A percentile compares a stretch with the other conserved stretches of the same genome.
phyloP scores from a whole-genome alignment of 2,329 filamentous ascomycete species.

The Tolypocladium ophioglossoides region DNA sequence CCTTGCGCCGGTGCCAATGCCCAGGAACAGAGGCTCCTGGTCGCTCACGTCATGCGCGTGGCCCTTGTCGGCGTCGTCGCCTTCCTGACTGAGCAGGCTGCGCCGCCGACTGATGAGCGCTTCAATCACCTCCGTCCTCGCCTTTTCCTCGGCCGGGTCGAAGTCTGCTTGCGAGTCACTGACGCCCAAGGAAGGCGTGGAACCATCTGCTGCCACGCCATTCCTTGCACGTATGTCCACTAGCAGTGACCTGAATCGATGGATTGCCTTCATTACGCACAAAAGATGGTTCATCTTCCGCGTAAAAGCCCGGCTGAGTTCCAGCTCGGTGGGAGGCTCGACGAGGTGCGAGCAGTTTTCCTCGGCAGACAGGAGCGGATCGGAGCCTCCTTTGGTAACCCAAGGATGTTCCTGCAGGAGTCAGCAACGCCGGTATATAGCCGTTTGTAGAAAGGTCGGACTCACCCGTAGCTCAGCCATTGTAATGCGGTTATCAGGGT shows the following conservation, averaged over 20 bases:
- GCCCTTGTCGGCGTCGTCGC: conserved; percentile 32
- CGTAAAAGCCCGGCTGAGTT: conserved; percentile 85
- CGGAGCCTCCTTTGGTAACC: conserved; percentile 74
- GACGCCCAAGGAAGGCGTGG: conserved; percentile 2
- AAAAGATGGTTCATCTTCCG: conserved; percentile 79
- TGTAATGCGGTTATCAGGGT: conserved; percentile 70
- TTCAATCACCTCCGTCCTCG: conserved; percentile 37
- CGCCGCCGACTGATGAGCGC: conserved; percentile 36
- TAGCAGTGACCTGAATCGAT: conserved; percentile 75
- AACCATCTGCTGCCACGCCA: not conserved
- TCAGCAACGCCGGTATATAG: not conserved
- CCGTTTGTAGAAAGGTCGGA: conserved; percentile 1
- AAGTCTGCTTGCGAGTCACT: conserved; percentile 5
- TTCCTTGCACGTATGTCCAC: conserved; percentile 14
- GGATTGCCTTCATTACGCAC: conserved; percentile 84
- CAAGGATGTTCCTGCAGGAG: conserved; percentile 67
- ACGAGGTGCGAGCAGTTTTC: conserved; percentile 80
- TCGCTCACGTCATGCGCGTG: conserved; percentile 50
- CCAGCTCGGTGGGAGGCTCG: conserved; percentile 77
- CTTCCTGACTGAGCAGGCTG: conserved; percentile 21
- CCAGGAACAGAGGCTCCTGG: conserved; percentile 55
- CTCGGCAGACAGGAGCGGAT: conserved; percentile 67
- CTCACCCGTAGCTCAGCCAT: conserved; percentile 75
- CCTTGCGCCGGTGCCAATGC: conserved; percentile 59
- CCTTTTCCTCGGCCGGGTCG: conserved; percentile 18